Base-by-base conservation (phyloP, 1,284 basidiomycete species). In the Polyporus tsugae region DNA sequence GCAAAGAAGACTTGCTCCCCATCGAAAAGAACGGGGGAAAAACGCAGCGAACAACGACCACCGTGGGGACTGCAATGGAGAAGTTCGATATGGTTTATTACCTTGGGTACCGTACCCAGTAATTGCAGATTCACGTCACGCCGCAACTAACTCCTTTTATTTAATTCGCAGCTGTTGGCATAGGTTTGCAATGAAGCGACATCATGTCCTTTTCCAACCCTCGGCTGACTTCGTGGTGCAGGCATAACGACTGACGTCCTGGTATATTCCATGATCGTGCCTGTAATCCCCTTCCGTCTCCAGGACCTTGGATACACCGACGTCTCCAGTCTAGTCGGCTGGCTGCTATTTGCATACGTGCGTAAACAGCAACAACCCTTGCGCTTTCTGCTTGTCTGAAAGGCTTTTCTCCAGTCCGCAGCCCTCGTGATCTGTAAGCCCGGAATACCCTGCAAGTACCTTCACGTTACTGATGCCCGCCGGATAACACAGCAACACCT, bases 221-320 rank as follows among this genome's bases (percentile, higher is more conserved):
- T 38, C 6, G 39, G 2, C 19, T 49, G 7, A 57, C 29, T 15
- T 39, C 29, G n/a, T 35, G 15, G 6, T 35, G 6, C 62, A 92
- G 91, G 90, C 0, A 83, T 93, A 44, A 83, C 85, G 2, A 87
- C 86, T 0, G 91, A 93, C 76, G 75, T 91, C 0, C 79, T 92
- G 19, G 85, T 90, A 0, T 93, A 93, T 73, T 89, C 91, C 1
- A 83, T 91, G 59, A 86, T 92, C 60, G 88, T 92, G 35, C 93
- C 93, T 2, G 89, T 95, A 57, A 82, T 95, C 67, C 93, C 93
- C 0, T 95, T 93, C 76, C 89, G 89, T 57, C 83, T 93, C 6
- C 85, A 91, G 73, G 74, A 71, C 11, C 82, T 92, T 42, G 82
- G 84, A 0, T 90, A 90, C 72, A 74, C 73, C 0, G 74, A 80